Percentiles rank a stretch among this genome's conserved stretches.
Conservation (phyloP, 805 yeast species). For the Lipomyces oligophaga region DNA sequence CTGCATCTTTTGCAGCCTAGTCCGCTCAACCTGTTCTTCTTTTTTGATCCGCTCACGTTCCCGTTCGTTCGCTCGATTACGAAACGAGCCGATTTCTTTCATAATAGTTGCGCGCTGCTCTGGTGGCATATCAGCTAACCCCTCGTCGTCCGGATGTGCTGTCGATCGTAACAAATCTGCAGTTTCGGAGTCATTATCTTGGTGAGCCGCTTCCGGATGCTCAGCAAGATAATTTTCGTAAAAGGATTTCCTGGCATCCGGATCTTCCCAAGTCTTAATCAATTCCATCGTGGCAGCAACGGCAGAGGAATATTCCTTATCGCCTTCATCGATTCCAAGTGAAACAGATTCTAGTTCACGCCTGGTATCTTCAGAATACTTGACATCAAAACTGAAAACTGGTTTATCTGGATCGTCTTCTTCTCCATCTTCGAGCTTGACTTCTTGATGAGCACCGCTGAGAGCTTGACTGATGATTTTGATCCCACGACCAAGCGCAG, state of each 20-base stretch:
- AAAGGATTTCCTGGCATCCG: constrained; percentile 7
- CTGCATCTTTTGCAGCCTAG: constrained; percentile 15
- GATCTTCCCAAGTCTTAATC: constrained; percentile 18
- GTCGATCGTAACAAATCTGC: background rate
- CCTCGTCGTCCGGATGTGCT: constrained; percentile 22
- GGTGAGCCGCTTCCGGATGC: constrained; percentile 5
- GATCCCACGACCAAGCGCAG: constrained; percentile 11
- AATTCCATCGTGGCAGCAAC: constrained; percentile 5
- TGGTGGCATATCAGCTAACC: constrained; percentile 26
- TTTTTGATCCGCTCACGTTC: constrained; percentile 26
- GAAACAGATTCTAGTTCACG: constrained; percentile 1
- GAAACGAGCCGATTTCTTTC: constrained; percentile 25
- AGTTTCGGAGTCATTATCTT: background rate
- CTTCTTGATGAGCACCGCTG: constrained; percentile 16
- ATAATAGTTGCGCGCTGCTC: constrained; percentile 25
- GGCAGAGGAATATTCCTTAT: background rate
- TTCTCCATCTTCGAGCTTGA: constrained; percentile 21
- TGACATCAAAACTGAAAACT: background rate
- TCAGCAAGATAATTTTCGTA: constrained; percentile 2
- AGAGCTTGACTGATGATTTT: constrained; percentile 14
- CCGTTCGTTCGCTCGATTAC: constrained; percentile 27
- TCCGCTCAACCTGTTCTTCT: constrained; percentile 23
- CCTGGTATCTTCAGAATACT: constrained; percentile 11
- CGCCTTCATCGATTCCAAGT: background rate
- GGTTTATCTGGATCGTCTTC: constrained; percentile 3